These are phyloP conservation scores for Ceratocystis colombiana DNA, from an alignment of 2,329 filamentous ascomycete genomes.

Conservation along the genomic window DNA sequence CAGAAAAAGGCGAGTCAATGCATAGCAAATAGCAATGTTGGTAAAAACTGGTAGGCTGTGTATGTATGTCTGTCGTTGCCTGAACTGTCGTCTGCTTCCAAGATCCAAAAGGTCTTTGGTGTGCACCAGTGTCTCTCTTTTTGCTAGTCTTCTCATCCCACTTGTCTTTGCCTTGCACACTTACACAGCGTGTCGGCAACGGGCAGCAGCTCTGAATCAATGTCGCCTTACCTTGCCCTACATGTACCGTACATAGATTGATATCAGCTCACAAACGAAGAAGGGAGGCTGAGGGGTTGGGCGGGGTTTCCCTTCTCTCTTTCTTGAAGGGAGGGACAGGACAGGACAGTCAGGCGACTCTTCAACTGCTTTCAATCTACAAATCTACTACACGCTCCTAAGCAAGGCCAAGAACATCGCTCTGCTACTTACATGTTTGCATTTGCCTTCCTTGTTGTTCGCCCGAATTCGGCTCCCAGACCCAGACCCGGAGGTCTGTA, in stretches of 20 bases:
- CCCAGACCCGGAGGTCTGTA: no score
- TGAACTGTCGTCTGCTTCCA: neutral
- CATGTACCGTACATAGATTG: neutral
- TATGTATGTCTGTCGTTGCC: neutral
- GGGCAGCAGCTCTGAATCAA: neutral
- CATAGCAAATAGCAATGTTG: neutral
- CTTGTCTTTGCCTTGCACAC: neutral
- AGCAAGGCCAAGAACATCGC: no score
- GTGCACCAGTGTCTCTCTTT: conserved; percentile 9
- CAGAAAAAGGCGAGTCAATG: neutral
- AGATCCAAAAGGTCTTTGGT: conserved; percentile 7
- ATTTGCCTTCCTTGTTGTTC: no score
- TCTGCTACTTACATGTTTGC: no score
- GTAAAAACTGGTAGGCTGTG: no score
- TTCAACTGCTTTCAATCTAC: neutral
- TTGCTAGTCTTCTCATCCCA: neutral
- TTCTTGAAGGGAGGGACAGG: neutral
- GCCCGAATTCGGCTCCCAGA: no score
- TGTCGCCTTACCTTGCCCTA: neutral
- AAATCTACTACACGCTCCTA: no score
- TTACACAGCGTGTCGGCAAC: neutral
- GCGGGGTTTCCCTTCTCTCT: neutral
- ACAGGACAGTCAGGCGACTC: neutral
- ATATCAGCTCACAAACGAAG: neutral
- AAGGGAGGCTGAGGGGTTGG: neutral